These are phyloP conservation scores for Cyclotella kingstonii DNA, from an alignment of 108 stramenopile species.

Conservation along the genomic window DNA sequence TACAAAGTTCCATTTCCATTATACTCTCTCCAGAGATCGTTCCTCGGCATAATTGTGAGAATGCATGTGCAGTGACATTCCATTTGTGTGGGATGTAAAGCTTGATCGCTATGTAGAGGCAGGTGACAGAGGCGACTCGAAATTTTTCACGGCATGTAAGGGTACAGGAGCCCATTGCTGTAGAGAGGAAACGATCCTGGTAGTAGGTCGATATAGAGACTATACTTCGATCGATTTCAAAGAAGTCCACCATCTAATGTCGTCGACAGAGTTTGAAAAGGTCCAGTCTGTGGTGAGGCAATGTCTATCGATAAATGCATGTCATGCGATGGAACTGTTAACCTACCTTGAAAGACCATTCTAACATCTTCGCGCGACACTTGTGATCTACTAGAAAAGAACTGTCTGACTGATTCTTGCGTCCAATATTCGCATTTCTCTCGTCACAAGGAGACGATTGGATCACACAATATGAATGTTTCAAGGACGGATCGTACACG, in stretches of 20 bases:
- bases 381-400: constrained; percentile 3
- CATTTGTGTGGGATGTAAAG: constrained; percentile 17
- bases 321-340: not conserved
- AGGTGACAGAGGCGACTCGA: constrained; percentile 29
- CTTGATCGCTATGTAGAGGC: constrained; percentile 32
- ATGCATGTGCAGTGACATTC: constrained; percentile 24
- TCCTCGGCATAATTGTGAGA: constrained; percentile 23
- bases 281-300: not conserved
- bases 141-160: constrained; percentile 7
- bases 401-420: not conserved
- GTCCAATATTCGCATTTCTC: not conserved
- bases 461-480: not conserved
- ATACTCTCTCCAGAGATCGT: constrained; percentile 24
- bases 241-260: constrained; percentile 29
- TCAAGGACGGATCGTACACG: constrained; percentile 13
- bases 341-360: constrained; percentile 25
- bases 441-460: not conserved
- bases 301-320: not conserved
- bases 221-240: constrained; percentile 26
- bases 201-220: constrained; percentile 18
- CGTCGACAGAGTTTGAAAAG: not conserved
- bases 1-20: constrained; percentile 16
- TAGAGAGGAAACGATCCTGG: constrained; percentile 27
- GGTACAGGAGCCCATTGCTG: constrained; percentile 5
- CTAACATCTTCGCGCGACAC: constrained; percentile 26